phyloP scores from a whole-genome alignment of 176 grass and related monocot species.

The Alloteropsis semialata region DNA sequence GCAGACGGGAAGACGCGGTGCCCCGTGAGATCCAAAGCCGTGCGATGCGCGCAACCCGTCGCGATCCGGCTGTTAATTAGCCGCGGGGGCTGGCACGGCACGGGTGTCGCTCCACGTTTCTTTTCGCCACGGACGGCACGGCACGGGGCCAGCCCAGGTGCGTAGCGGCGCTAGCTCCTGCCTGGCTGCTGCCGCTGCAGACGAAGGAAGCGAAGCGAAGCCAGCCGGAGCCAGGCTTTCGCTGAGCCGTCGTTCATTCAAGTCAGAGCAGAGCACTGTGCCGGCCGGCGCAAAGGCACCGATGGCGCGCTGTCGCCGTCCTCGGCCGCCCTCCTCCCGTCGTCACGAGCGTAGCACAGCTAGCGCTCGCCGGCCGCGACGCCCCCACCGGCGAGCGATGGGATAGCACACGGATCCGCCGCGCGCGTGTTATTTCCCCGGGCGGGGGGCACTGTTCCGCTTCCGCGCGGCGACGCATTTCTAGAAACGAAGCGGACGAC shows the following conservation, averaged over 20 bases:
- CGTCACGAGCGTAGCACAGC: slow-evolving; percentile 1
- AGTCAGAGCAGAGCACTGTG: not conserved
- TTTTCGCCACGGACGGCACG: not conserved
- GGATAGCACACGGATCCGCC: not conserved
- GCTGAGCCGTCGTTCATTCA: not conserved
- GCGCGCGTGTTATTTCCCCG: not conserved
- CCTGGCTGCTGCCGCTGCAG: not conserved
- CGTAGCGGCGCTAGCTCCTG: no score
- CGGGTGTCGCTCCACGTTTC: not conserved
- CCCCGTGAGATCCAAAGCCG: not conserved
- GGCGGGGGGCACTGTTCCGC: not conserved
- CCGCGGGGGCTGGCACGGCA: no score
- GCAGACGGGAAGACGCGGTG: not conserved
- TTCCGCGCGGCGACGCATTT: not conserved
- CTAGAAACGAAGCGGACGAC: not conserved
- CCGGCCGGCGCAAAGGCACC: not conserved
- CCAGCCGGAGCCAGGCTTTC: not conserved
- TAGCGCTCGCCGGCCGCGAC: no score
- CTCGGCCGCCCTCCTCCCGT: not conserved
- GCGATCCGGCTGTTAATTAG: not conserved
- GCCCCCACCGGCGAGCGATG: not conserved
- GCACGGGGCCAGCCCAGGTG: no score
- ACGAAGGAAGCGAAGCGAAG: no score
- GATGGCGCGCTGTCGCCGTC: not conserved
- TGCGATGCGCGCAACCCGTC: not conserved